Percentiles rank a stretch among this genome's conserved stretches.
These are phyloP conservation scores for Geotrichum klebahnii DNA, from an alignment of 1,139 yeast species.

Conservation along the genomic window DNA sequence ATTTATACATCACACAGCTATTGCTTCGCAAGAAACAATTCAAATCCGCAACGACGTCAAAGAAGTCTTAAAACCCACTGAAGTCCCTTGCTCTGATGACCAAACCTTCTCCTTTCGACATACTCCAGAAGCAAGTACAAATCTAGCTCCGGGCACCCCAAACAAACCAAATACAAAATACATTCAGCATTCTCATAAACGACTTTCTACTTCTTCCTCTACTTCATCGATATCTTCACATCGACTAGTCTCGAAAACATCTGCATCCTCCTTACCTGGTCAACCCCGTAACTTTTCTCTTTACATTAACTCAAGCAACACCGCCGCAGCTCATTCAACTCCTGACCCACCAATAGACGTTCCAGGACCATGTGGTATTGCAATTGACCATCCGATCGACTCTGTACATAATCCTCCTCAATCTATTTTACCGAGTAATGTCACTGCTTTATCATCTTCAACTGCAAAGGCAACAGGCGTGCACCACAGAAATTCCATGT, in stretches of 20 bases:
- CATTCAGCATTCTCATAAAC: slow-evolving; percentile 2
- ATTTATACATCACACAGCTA: no score
- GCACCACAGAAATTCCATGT: slow-evolving; percentile 10
- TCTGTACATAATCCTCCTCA: neutral
- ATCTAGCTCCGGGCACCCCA: neutral
- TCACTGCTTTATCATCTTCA: neutral
- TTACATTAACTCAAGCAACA: neutral
- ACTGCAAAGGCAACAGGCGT: neutral
- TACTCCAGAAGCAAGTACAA: no score
- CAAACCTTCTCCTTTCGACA: slow-evolving; percentile 4
- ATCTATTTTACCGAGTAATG: neutral
- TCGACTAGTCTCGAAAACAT: slow-evolving; percentile 6
- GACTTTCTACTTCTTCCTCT: slow-evolving; percentile 10
- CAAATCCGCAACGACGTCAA: no score
- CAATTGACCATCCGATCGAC: neutral
- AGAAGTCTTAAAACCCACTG: no score
- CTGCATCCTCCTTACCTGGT: slow-evolving; percentile 8
- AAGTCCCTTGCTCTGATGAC: no score
- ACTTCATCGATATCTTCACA: slow-evolving; percentile 12
- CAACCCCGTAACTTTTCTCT: slow-evolving; percentile 11
- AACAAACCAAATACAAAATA: neutral
- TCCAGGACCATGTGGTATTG: neutral
- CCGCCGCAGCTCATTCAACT: neutral
- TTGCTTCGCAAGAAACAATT: no score
- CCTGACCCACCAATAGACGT: neutral